These are phyloP conservation scores for Rhizoctonia solani DNA, from an alignment of 1,284 basidiomycete species.

Conservation along the genomic window DNA sequence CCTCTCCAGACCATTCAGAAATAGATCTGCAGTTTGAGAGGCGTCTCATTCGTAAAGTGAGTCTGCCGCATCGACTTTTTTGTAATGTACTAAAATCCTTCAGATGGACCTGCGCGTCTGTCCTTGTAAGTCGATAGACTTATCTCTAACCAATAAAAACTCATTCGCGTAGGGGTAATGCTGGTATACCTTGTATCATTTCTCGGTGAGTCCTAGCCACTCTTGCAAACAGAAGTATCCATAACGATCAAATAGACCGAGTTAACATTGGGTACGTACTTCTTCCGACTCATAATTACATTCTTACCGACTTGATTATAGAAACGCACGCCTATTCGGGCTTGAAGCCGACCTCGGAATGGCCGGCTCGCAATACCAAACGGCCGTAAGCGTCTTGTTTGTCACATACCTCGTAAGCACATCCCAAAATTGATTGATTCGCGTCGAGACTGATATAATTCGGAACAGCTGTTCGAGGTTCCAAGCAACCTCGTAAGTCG, in stretches of 20 bases:
- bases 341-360: conserved; percentile 36
- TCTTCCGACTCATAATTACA: background rate
- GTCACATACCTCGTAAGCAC: conserved; percentile 36
- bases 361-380: conserved; percentile 33
- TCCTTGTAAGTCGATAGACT: conserved; percentile 19
- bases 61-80: background rate
- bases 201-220: conserved; percentile 14
- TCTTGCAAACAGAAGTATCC: background rate
- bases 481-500: conserved; percentile 35
- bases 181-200: conserved; percentile 36
- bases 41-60: conserved; percentile 23
- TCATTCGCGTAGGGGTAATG: conserved; percentile 35
- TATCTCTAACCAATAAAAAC: background rate
- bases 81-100: background rate
- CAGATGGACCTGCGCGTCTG: conserved; percentile 26
- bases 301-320: background rate
- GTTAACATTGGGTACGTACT: conserved; percentile 34
- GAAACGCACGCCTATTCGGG: conserved; percentile 38
- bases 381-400: conserved; percentile 36
- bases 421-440: background rate
- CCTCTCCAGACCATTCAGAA: background rate
- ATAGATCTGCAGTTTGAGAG: conserved; percentile 21
- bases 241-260: conserved; percentile 27
- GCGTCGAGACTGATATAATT: too few species aligned
- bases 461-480: conserved; percentile 35